Percentiles rank a stretch among this genome's conserved stretches.
Conservation (phyloP, 352 stramenopile genomes). For the Phytophthora melonis region DNA sequence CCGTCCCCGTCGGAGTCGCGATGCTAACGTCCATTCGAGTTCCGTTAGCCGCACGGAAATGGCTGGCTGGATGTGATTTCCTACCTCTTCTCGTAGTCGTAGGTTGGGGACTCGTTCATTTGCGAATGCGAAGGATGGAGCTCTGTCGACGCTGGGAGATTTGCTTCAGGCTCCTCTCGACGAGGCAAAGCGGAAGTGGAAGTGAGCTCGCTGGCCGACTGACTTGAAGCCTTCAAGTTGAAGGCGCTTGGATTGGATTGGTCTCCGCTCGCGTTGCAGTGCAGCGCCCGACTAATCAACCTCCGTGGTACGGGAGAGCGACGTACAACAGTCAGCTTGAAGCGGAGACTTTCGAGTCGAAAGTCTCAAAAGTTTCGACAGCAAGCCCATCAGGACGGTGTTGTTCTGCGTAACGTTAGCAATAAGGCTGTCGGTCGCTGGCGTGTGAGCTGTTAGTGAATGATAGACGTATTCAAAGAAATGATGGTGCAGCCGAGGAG, state of each 20-base stretch:
- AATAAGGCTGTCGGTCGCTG: no score
- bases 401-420: no score
- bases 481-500: no score
- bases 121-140: not conserved
- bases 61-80: no score
- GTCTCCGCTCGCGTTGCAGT: not conserved
- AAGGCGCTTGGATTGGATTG: not conserved
- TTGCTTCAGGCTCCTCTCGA: not conserved
- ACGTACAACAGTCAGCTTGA: not conserved
- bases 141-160: not conserved
- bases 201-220: not conserved
- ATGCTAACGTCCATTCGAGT: slow-evolving; percentile 10
- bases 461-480: no score
- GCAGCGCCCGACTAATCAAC: slow-evolving; percentile 15
- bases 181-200: slow-evolving; percentile 21
- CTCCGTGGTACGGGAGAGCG: slow-evolving; percentile 2
- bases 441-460: no score
- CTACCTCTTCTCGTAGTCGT: slow-evolving; percentile 27
- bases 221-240: not conserved
- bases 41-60: not conserved
- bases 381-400: no score
- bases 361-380: no score
- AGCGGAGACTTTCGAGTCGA: not conserved
- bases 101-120: slow-evolving; percentile 23
- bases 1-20: slow-evolving; percentile 11